Evolutionary conservation across 805 yeast species (phyloP), one percentile per base, ranked within the genome.

Genomic region (Candida boleticola): DNA sequence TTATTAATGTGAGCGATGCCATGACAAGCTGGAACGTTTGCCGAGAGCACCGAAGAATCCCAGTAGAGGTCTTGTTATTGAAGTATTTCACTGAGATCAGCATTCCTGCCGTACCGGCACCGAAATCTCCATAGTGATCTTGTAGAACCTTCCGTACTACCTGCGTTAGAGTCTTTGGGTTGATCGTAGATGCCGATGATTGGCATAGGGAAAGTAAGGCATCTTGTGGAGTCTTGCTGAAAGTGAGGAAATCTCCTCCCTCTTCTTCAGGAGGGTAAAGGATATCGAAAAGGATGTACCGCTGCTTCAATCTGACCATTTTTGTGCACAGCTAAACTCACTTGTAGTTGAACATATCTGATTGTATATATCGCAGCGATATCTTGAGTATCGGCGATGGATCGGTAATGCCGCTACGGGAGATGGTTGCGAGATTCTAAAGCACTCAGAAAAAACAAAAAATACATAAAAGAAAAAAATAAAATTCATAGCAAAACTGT

Each of bases 241-340:
- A 66, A 4, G 38, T 43, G 4, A 29, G 18, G 41, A 57, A 59
- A 5, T 51, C 55, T 0, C 45, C 49, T 3, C 20, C 17, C 30
- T 39, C 41, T 9, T 44, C 39, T 3, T 53, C 26, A 0, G 73
- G 76, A 0, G 96, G 95, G 49, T 81, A 81, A 3, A 86, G 60
- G 0, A 90, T 63, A 50, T 89, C 96, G 59, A 92, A 90, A 3
- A 89, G 70, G 10, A 90, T 72, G 54, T 92, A 90, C 51, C 98
- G 68, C 14, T 89, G 82, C 60, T 90, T 90, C 22, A 90, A 71
- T 54, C 98, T 77, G 13, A 90, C 98, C 98, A 90, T 90, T 19
- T 19, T n/a, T n/a, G n/a, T n/a, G n/a, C n/a, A n/a, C n/a, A n/a
- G n/a, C n/a, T n/a, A 17, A 22, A 25, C 7, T 13, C 18, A 14